These are phyloP conservation scores for Blastomyces percursus DNA, from an alignment of 2,329 filamentous ascomycete species.

Conservation along the genomic window DNA sequence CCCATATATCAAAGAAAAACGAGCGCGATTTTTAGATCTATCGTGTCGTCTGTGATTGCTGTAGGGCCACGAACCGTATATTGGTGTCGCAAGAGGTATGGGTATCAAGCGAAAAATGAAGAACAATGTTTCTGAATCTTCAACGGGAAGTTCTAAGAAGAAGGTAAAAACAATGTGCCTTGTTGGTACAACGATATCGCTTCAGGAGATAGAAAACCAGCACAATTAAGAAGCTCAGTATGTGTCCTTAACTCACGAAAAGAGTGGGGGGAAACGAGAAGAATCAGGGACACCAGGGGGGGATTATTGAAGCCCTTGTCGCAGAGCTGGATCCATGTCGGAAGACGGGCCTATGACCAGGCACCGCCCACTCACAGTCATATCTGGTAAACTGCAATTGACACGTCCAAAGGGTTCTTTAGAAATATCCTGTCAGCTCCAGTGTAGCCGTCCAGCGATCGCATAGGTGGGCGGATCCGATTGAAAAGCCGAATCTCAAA, in stretches of 20 bases:
- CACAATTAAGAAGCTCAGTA: background rate
- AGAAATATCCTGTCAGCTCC: background rate
- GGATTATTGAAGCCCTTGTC: background rate
- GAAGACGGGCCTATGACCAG: background rate
- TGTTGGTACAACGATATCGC: background rate
- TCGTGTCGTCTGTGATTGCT: background rate
- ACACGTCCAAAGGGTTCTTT: background rate
- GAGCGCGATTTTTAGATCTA: background rate
- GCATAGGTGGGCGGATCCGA: background rate
- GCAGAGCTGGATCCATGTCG: background rate
- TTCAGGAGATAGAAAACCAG: background rate
- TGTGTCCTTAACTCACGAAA: background rate
- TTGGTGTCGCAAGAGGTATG: background rate
- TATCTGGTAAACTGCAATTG: background rate
- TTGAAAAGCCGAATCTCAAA: background rate
- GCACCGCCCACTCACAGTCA: background rate
- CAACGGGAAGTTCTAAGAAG: background rate
- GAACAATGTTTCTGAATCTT: background rate
- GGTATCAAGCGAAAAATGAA: background rate
- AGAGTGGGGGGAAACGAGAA: background rate
- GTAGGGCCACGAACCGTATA: background rate
- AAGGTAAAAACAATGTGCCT: background rate
- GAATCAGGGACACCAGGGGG: background rate
- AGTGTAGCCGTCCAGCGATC: background rate
- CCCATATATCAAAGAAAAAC: background rate